These are phyloP conservation scores for Colletotrichum eleusines DNA, from an alignment of 2,329 filamentous ascomycete genomes.

Conservation along the genomic window DNA sequence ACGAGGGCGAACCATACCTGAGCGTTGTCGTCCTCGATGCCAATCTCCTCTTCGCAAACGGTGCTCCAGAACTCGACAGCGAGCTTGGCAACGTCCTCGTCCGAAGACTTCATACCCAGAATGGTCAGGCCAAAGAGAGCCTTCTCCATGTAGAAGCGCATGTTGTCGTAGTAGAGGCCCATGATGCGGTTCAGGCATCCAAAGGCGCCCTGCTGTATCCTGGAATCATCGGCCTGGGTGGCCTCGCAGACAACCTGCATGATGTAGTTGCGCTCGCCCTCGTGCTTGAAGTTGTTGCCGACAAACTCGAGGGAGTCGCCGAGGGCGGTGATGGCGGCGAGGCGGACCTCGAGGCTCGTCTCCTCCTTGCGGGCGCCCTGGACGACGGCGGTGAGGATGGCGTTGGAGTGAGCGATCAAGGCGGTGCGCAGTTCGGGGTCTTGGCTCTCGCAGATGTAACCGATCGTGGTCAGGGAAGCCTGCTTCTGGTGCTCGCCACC, in stretches of 20 bases:
- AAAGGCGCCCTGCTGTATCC: constrained; percentile 96
- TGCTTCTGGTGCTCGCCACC: constrained; percentile 93
- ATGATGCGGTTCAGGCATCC: constrained; percentile 99
- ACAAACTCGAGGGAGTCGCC: constrained; percentile 98
- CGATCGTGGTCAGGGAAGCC: constrained; percentile 93
- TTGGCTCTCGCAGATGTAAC: constrained; percentile 97
- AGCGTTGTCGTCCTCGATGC: constrained; percentile 96
- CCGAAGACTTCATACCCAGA: constrained; percentile 97
- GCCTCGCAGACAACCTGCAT: constrained; percentile 99
- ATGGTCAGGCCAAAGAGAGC: constrained; percentile 97
- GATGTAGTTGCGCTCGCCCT: constrained; percentile 99
- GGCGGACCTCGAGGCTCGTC: constrained; percentile 87
- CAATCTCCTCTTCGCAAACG: constrained; percentile 98
- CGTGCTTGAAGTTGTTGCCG: constrained; percentile 97
- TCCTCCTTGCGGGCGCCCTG: constrained; percentile 98
- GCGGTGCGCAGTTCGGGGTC: constrained; percentile 86
- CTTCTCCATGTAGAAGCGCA: constrained; percentile 99
- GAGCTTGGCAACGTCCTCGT: constrained; percentile 97
- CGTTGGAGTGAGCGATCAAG: constrained; percentile 90
- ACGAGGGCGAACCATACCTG: constrained; percentile 63
- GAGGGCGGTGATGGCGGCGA: constrained; percentile 92
- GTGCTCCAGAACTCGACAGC: constrained; percentile 99
- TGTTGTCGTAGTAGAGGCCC: constrained; percentile 98
- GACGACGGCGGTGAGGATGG: constrained; percentile 96
- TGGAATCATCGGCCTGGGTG: constrained; percentile 89